Percentiles rank a stretch among this genome's conserved stretches.
These are phyloP conservation scores for Fusarium zealandicum DNA, from an alignment of 2,329 filamentous ascomycete genomes.

Conservation along the genomic window DNA sequence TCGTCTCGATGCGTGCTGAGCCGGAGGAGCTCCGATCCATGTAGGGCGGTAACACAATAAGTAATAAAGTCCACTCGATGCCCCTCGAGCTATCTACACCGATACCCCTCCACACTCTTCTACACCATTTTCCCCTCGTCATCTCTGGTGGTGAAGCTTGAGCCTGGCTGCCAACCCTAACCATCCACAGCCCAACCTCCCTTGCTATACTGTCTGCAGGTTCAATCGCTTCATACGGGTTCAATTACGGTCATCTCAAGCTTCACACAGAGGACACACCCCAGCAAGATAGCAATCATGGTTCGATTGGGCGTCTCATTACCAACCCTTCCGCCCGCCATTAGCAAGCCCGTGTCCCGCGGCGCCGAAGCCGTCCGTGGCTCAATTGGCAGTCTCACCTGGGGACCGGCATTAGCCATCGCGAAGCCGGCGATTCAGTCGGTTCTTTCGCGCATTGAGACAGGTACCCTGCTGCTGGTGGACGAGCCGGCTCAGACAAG, in stretches of 20 bases:
- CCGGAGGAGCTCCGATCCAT: neutral
- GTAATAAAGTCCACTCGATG: neutral
- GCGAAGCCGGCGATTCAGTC: constrained; percentile 56
- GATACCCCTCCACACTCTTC: neutral
- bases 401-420: constrained; percentile 55
- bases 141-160: neutral
- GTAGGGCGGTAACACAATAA: neutral
- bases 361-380: constrained; percentile 52
- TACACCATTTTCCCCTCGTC: neutral
- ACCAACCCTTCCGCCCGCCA: constrained; percentile 48
- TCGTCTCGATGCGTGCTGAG: neutral
- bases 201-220: neutral
- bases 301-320: constrained; percentile 14
- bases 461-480: constrained; percentile 56
- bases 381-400: constrained; percentile 54
- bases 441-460: constrained; percentile 55
- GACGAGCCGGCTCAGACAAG: constrained; percentile 55
- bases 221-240: neutral
- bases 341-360: constrained; percentile 50
- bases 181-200: neutral
- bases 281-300: constrained; percentile 5
- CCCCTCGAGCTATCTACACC: neutral
- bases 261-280: neutral
- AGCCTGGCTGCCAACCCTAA: neutral
- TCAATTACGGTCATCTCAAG: neutral